phyloP scores from a whole-genome alignment of 2,329 filamentous ascomycete species.

The Epichloe festucae region DNA sequence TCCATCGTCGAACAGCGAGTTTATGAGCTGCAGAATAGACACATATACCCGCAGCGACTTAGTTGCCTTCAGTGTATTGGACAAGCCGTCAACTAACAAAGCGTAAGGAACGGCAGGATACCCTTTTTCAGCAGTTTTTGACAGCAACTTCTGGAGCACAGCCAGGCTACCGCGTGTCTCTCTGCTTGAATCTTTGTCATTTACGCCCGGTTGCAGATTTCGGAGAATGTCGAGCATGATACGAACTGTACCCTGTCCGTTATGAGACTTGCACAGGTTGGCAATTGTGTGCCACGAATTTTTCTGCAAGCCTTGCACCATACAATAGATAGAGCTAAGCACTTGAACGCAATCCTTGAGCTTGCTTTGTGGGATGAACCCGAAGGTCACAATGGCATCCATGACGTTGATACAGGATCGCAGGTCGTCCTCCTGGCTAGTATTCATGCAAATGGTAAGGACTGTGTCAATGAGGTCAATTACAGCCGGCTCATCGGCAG shows the following conservation, averaged over 20 bases:
- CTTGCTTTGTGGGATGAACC: constrained; percentile 49
- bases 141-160: constrained; percentile 49
- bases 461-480: constrained; percentile 48
- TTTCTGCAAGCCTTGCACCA: constrained; percentile 47
- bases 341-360: constrained; percentile 56
- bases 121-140: constrained; percentile 44
- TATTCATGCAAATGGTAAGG: constrained; percentile 55
- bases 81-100: constrained; percentile 44
- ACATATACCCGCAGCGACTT: constrained; percentile 31
- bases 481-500: constrained; percentile 49
- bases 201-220: constrained; percentile 30
- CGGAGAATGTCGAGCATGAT: constrained; percentile 50
- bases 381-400: constrained; percentile 59
- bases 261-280: constrained; percentile 60
- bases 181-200: constrained; percentile 38
- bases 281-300: constrained; percentile 57
- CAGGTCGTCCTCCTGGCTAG: constrained; percentile 51
- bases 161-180: constrained; percentile 50
- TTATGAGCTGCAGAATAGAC: constrained; percentile 38
- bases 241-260: constrained; percentile 55
- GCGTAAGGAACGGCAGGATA: constrained; percentile 48
- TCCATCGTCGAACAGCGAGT: constrained; percentile 40
- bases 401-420: constrained; percentile 54
- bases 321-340: constrained; percentile 57
- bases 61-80: constrained; percentile 33